Percentiles rank a stretch among this genome's conserved stretches.
These are phyloP conservation scores for Cutaneotrichosporon cyanovorans DNA, from an alignment of 1,284 basidiomycete species.

Conservation along the genomic window DNA sequence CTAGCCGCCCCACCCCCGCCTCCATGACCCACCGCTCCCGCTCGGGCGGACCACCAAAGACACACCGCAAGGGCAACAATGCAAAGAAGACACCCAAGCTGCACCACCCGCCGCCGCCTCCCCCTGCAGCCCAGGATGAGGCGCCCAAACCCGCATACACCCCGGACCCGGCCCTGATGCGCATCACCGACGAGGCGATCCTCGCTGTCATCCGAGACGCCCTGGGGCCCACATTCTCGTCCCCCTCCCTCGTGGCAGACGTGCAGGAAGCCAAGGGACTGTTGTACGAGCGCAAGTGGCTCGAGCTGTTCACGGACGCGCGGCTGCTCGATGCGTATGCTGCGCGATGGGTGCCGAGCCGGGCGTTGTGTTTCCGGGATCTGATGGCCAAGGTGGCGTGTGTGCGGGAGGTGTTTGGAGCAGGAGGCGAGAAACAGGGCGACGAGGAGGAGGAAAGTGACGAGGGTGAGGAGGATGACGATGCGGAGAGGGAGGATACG, in stretches of 20 bases:
- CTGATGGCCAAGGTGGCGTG: slow-evolving; percentile 38
- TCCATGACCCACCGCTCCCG: slow-evolving; percentile 39
- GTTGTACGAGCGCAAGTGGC: slow-evolving; percentile 41
- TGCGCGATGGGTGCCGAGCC: slow-evolving; percentile 47
- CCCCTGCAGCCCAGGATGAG: background rate
- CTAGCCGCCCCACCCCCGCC: background rate
- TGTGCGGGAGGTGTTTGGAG: slow-evolving; percentile 38
- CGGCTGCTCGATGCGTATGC: slow-evolving; percentile 42
- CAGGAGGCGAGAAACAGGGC: slow-evolving; percentile 23
- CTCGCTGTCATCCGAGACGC: slow-evolving; percentile 30
- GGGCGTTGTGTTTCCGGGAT: slow-evolving; percentile 44
- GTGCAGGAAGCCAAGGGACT: slow-evolving; percentile 41
- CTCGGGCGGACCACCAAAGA: slow-evolving; percentile 23
- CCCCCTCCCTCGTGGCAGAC: slow-evolving; percentile 23
- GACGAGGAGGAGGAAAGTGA: slow-evolving; percentile 23
- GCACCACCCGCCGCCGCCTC: slow-evolving; percentile 24
- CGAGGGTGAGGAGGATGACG: slow-evolving; percentile 18
- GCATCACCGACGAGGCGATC: slow-evolving; percentile 15
- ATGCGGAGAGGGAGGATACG: slow-evolving; percentile 10
- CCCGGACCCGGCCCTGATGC: background rate
- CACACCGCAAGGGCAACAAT: background rate
- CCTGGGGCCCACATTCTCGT: slow-evolving; percentile 20
- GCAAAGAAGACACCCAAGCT: slow-evolving; percentile 16
- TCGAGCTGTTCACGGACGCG: slow-evolving; percentile 39
- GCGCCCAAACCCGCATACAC: slow-evolving; percentile 2